Base-by-base conservation (phyloP, 345 rosid species). In the Heritiera fomes region DNA sequence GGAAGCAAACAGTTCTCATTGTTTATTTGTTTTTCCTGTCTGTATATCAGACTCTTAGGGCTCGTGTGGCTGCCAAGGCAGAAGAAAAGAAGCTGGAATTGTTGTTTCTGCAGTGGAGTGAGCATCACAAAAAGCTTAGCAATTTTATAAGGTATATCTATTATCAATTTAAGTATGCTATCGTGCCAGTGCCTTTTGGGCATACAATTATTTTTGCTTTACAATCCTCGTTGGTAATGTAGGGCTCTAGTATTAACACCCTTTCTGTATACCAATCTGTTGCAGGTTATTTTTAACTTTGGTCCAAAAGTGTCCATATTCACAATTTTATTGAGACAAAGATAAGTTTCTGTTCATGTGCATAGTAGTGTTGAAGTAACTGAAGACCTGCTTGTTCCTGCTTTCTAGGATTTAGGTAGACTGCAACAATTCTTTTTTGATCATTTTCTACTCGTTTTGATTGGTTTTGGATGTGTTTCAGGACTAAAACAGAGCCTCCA, bases 231-330 rank as follows among this genome's bases (percentile, higher is more conserved):
- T 52, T 47, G 17, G 41, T n/a, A 13, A 17, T 45, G 8, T 46
- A 56, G 63, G 59, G 12, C 7, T 75, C 20, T 79, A 4, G 10
- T 70, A 7, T 49, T 85, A 76, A 72, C 84, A 76, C 8, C 77
- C 52, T 62, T 0, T 23, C 5, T 58, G 47, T 43, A 43, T 53
- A 12, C 56, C 69, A 43, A 60, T 49, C 20, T 55, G 62, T 66
- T 85, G 97, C 99, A 96, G 98, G 97, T 96, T 96, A 91, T 84
- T 90, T 94, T 94, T 91, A 88, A 87, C 88, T 95, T 92, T 89
- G 94, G 99, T 96, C 97, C 91, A 88, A 88, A 90, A 92, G 98
- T 92, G 89, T 95, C 92, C 95, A 91, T 92, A 93, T 92, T 92
- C 94, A 91, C 94, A 93, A 87, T 93, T 92, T 92, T 92, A 86